Base-by-base conservation (phyloP, 768 basidiomycete genomes). In the Dioszegia aurantiaca region DNA sequence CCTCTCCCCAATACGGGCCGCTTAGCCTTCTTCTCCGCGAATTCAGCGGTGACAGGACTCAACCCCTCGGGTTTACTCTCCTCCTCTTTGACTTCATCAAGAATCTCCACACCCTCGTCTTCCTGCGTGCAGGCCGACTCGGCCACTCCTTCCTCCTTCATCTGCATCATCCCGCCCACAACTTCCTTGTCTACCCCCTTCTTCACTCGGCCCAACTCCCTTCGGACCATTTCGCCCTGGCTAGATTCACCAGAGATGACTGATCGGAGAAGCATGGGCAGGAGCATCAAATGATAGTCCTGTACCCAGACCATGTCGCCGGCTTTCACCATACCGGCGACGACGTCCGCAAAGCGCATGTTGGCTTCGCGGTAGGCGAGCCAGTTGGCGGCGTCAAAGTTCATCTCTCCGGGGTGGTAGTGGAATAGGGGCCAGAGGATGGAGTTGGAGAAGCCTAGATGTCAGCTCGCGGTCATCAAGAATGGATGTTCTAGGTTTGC, bases 381-480 rank as follows among this genome's bases (percentile, higher is more conserved):
- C 95, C 95, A 99, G 76, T 98, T 90, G 74, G 89, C 89, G 80
- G 95, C 91, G 77, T 97, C 94, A 73, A 99, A 99, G 78, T 91
- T 94, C 92, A 99, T 98, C 80, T 98, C 95, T 63, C 94, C 94
- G 8, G 95, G 95, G 77, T 98, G 94, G 79, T 97, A 99, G 77
- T 99, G 95, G 83, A 99, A 97, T 45, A 99, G 81, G 2, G 95
- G 95, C 95, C 95, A 99, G 49, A 99, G 85, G 79, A 99, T 98
- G 54, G 93, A 95, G 80, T 99, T 99, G 68, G 93, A 94, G 83
- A 99, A 98, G 56, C 95, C 71, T 73, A 49, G 14, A 24, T 41
- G 31, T 61, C 42, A 61, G 59, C n/a, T n/a, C n/a, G n/a, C n/a
- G n/a, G n/a, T n/a, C n/a, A n/a, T n/a, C n/a, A n/a, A n/a, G n/a